Evolutionary conservation across 106 monocot species (phyloP).

Genomic region (Allium cepa): DNA sequence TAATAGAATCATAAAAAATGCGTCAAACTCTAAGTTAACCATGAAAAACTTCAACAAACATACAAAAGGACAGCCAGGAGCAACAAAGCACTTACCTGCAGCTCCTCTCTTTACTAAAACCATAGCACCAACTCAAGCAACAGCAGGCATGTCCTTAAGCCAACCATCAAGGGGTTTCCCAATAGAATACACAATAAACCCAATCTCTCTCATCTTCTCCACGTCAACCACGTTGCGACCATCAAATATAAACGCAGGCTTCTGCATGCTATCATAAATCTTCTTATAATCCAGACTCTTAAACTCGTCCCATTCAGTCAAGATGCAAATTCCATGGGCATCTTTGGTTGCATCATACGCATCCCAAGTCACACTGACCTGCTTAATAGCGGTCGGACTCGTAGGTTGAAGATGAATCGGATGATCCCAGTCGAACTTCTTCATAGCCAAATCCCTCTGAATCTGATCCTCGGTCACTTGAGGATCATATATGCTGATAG

Average conservation of each 20-base stretch:
- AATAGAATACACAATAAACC: constrained; percentile 26
- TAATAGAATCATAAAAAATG: too few relatives aligned
- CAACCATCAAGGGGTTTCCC: constrained; percentile 28
- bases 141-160: constrained; percentile 16
- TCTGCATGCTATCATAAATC: constrained; percentile 30
- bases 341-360: constrained; percentile 19
- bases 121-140: neutral
- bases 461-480: constrained; percentile 40
- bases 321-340: constrained; percentile 15
- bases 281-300: constrained; percentile 21
- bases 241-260: constrained; percentile 33
- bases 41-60: too few relatives aligned
- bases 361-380: constrained; percentile 27
- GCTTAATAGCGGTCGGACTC: constrained; percentile 27
- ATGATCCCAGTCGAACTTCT: constrained; percentile 46
- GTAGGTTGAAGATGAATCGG: constrained; percentile 34
- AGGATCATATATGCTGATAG: constrained; percentile 36
- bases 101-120: too few relatives aligned
- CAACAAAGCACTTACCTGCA: too few relatives aligned
- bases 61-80: too few relatives aligned
- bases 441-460: constrained; percentile 33
- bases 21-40: too few relatives aligned
- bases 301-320: constrained; percentile 44
- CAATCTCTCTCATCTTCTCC: constrained; percentile 25
- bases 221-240: constrained; percentile 22